Evolutionary conservation across 2,329 filamentous ascomycete species (phyloP), one percentile per base, ranked within the genome.

Genomic region (Cordyceps farinosa): DNA sequence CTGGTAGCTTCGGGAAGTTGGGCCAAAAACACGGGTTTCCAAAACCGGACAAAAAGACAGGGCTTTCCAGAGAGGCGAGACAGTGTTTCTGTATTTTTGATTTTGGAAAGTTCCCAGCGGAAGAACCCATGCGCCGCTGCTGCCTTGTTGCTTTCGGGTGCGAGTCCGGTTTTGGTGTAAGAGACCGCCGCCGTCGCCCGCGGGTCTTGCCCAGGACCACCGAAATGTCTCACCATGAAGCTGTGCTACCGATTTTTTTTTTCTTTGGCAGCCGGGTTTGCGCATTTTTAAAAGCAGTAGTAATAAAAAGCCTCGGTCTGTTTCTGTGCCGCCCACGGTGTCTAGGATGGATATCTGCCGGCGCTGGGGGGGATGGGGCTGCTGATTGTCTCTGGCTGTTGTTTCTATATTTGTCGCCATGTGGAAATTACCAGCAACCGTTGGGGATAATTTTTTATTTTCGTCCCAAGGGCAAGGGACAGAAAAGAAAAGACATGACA

Each of bases 161-260:
- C 27, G 22, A 27, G 36, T 34, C 56, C 56, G 56, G 42, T 59
- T 59, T 59, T 30, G 56, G 56, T 59, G 56, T n/a, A 48, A 50
- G 56, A 40, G 44, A 10, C 56, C 56, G 56, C 47, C 44, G 34
- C 42, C 22, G 22, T 22, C 22, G 22, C 22, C 22, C 22, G 22
- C 22, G 22, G 9, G 42, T 45, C 15, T n/a, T 10, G 42, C 15
- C 7, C 42, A 50, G 54, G 34, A 48, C 56, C 56, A 59, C 56
- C 29, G 44, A 50, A 59, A 59, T 59, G 56, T 59, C 56, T 59
- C 58, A 61, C 58, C 58, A 61, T 44, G 48, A 45, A 22, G 22
- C 38, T 13, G 9, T 57, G 42, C 22, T 57, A 42, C 42, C 54
- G 42, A 57, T 45, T 47, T 34, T 45, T 47, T 27, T 22, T 30